Conservation (phyloP, 1,284 basidiomycete species). For the Pulveroboletus sp. region DNA sequence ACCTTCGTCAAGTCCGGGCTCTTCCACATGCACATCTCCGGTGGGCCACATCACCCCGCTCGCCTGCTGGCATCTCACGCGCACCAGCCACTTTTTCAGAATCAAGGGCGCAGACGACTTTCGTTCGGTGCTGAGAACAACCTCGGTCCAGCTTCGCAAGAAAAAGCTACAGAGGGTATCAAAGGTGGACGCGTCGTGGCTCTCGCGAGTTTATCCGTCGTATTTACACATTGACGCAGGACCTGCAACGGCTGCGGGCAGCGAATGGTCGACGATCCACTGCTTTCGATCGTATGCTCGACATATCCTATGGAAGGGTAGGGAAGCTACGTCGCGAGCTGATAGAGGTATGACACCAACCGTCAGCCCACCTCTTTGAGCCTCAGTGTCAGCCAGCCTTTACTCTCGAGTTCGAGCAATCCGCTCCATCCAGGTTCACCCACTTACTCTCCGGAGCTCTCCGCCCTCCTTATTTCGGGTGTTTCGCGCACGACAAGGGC, state of each 20-base stretch:
- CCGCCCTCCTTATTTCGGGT: conserved; percentile 57
- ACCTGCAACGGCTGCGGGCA: conserved; percentile 52
- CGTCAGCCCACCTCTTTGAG: conserved; percentile 1
- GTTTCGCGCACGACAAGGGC: conserved; percentile 50
- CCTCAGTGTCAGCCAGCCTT: conserved; percentile 44
- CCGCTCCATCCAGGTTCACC: conserved; percentile 58
- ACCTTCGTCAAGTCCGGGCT: conserved; percentile 34
- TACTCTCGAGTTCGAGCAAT: conserved; percentile 48
- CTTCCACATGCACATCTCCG: conserved; percentile 35
- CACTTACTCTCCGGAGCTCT: conserved; percentile 59
- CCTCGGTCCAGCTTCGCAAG: conserved; percentile 33
- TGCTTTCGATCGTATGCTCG: conserved; percentile 63
- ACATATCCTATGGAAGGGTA: conserved; percentile 76
- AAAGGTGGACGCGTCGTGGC: conserved; percentile 41
- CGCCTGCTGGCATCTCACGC: conserved; percentile 7
- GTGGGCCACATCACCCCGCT: conserved; percentile 7
- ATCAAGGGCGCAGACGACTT: conserved; percentile 63
- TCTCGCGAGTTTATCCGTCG: not conserved
- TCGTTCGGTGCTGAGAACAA: conserved; percentile 40
- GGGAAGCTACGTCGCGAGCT: conserved; percentile 71
- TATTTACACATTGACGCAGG: conserved; percentile 42
- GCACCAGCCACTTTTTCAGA: conserved; percentile 61
- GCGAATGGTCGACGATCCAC: conserved; percentile 56
- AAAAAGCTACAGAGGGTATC: conserved; percentile 51
- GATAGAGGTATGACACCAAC: conserved; percentile 48